These are phyloP conservation scores for Larix kaempferi DNA, from an alignment of 75 land plant genomes.

Conservation along the genomic window DNA sequence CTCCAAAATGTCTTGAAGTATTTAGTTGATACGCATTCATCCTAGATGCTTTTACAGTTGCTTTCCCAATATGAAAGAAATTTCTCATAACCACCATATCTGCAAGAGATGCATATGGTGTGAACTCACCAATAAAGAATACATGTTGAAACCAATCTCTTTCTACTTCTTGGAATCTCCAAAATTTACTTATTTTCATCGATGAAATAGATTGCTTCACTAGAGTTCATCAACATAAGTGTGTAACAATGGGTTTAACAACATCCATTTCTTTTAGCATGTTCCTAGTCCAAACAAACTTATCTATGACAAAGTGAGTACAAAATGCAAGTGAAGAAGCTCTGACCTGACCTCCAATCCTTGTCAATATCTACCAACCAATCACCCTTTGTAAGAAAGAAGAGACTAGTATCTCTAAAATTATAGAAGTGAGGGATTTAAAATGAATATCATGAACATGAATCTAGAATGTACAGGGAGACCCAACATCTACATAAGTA, in stretches of 20 bases:
- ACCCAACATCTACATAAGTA: background rate
- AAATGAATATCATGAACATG: background rate
- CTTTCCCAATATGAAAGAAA: no score
- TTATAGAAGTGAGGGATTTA: background rate
- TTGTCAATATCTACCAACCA: constrained; percentile 56
- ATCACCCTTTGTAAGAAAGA: background rate
- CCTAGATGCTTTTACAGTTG: no score
- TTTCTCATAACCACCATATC: constrained; percentile 39
- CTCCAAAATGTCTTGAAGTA: no score
- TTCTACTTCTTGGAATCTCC: constrained; percentile 84
- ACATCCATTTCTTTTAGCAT: constrained; percentile 87
- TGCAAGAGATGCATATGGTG: constrained; percentile 60
- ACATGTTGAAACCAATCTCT: constrained; percentile 90
- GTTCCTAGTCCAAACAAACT: constrained; percentile 82
- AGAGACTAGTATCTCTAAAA: background rate
- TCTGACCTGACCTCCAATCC: constrained; percentile 47
- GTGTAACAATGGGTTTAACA: constrained; percentile 82
- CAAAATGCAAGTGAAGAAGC: constrained; percentile 59
- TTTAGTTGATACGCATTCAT: no score
- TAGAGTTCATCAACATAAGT: constrained; percentile 77
- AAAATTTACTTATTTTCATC: constrained; percentile 76
- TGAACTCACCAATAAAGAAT: constrained; percentile 61
- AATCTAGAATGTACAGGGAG: background rate
- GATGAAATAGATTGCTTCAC: constrained; percentile 58
- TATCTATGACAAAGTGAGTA: constrained; percentile 86